phyloP scores from a whole-genome alignment of 2,329 filamentous ascomycete species.

The Paraconiothyrium brasiliense region DNA sequence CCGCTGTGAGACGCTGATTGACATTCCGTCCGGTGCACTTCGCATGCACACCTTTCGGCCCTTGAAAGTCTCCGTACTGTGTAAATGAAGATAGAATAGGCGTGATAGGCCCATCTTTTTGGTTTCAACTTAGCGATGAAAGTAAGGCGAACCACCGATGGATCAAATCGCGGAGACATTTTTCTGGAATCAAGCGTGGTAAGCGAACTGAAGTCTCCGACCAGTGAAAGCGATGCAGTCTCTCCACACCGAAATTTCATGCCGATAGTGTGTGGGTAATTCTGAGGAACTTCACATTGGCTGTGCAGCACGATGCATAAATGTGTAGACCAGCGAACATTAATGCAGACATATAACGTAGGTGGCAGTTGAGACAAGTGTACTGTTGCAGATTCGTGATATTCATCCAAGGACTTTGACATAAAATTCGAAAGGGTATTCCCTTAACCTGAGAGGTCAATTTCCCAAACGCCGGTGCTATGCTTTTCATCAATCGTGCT shows the following conservation, averaged over 20 bases:
- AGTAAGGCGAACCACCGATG: not conserved
- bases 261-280: not conserved
- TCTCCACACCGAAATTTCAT: not conserved
- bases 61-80: not conserved
- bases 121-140: not conserved
- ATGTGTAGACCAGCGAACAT: not conserved
- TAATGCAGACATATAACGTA: not conserved
- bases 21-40: not conserved
- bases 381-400: not conserved
- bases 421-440: conserved; percentile 6
- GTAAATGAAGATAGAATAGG: not conserved
- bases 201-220: not conserved
- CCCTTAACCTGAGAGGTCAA: conserved; percentile 13
- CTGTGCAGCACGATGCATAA: not conserved
- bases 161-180: not conserved
- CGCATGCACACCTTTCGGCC: not conserved
- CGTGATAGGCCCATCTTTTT: not conserved
- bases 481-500: conserved; percentile 24
- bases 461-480: conserved; percentile 38
- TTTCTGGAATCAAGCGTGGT: not conserved
- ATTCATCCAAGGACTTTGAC: not conserved
- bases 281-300: not conserved
- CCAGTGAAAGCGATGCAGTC: not conserved
- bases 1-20: not conserved
- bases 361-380: not conserved